Conservation (phyloP, 805 yeast genomes). For the Yamadazyma paraphyllophila region DNA sequence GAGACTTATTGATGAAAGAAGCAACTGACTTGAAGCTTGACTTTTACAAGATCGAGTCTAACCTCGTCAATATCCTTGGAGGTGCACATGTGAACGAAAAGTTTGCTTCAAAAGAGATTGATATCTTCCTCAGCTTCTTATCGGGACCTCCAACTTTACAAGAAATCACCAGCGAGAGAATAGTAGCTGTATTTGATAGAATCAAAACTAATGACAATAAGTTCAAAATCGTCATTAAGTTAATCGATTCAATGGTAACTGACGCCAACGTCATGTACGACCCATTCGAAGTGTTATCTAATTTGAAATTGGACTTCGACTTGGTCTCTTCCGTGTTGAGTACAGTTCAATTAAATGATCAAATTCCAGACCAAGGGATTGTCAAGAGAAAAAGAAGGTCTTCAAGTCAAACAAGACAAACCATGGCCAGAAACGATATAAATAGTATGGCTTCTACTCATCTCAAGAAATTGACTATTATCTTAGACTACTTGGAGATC, state of each 20-base stretch:
- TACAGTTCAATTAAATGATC: slow-evolving; percentile 54
- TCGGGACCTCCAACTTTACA: slow-evolving; percentile 38
- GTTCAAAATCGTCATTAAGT: slow-evolving; percentile 46
- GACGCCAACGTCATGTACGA: slow-evolving; percentile 25
- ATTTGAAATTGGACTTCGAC: slow-evolving; percentile 52
- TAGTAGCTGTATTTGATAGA: slow-evolving; percentile 53
- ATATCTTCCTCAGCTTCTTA: slow-evolving; percentile 56
- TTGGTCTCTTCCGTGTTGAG: slow-evolving; percentile 59
- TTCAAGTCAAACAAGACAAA: slow-evolving; percentile 71
- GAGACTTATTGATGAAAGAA: slow-evolving; percentile 42
- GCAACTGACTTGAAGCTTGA: slow-evolving; percentile 51
- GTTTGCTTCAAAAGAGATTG: slow-evolving; percentile 48
- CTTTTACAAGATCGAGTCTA: slow-evolving; percentile 49
- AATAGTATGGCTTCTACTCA: slow-evolving; percentile 75
- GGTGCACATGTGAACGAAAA: slow-evolving; percentile 49
- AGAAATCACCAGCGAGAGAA: slow-evolving; percentile 46
- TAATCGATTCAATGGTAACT: slow-evolving; percentile 47
- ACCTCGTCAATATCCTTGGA: slow-evolving; percentile 58
- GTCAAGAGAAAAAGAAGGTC: slow-evolving; percentile 83
- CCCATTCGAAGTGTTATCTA: slow-evolving; percentile 49
- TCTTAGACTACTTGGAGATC: slow-evolving; percentile 74
- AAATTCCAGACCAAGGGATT: slow-evolving; percentile 45
- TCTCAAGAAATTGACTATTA: slow-evolving; percentile 69
- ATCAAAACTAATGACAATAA: slow-evolving; percentile 56
- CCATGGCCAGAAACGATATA: slow-evolving; percentile 69